These are phyloP conservation scores for Alternaria triticina DNA, from an alignment of 2,329 filamentous ascomycete genomes.

Conservation along the genomic window DNA sequence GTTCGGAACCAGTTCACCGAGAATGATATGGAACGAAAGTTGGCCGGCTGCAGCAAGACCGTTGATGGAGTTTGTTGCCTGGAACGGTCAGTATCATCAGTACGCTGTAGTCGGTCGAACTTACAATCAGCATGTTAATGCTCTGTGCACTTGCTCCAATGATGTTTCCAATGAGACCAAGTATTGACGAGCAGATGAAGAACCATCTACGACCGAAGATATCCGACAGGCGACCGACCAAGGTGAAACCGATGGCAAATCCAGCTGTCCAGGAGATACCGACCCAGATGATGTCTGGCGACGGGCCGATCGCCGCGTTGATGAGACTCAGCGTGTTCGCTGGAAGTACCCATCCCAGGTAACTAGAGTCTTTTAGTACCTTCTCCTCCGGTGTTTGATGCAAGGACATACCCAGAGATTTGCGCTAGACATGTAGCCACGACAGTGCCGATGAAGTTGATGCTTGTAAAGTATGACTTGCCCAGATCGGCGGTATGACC, in stretches of 20 bases:
- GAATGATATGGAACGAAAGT: conserved; percentile 48
- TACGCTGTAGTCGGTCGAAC: neutral
- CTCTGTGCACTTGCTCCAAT: conserved; percentile 46
- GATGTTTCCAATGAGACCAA: conserved; percentile 45
- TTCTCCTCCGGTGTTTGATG: neutral
- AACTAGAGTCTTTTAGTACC: conserved; percentile 7
- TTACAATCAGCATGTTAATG: conserved; percentile 39
- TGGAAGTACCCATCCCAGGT: conserved; percentile 41
- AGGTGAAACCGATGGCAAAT: conserved; percentile 46
- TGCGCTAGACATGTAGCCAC: conserved; percentile 41
- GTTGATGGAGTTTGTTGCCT: conserved; percentile 43
- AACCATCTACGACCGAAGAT: conserved; percentile 48
- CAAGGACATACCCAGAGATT: conserved; percentile 24
- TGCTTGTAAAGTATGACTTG: conserved; percentile 32
- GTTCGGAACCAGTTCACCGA: conserved; percentile 49
- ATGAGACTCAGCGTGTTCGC: conserved; percentile 41
- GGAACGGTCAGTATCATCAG: neutral
- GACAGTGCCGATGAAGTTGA: conserved; percentile 39
- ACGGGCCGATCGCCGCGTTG: conserved; percentile 48
- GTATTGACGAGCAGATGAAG: conserved; percentile 44
- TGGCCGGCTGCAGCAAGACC: conserved; percentile 49
- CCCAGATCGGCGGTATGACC: conserved; percentile 34
- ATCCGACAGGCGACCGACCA: conserved; percentile 48
- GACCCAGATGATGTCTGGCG: conserved; percentile 48
- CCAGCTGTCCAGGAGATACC: conserved; percentile 44